Percentiles rank a stretch among this genome's conserved stretches.
Evolutionary conservation across 345 rosid species (phyloP).

Genomic region (Eucalyptus pauciflora): DNA sequence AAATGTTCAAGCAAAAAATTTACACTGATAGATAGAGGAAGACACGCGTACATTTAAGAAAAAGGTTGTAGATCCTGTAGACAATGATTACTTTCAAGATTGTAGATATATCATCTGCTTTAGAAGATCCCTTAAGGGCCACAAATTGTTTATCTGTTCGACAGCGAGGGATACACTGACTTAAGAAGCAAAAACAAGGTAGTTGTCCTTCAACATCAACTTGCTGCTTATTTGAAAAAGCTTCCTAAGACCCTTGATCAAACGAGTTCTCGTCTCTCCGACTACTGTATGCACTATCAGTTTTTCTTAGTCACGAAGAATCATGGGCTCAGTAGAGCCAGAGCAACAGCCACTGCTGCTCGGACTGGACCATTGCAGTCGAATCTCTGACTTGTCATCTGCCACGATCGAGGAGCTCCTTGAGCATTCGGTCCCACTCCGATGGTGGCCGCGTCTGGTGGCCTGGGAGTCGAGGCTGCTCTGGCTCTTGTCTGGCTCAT

Average conservation of each 20-base stretch:
- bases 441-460: conserved; percentile 63
- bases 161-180: too few species aligned
- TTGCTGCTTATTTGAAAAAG: background rate
- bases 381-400: conserved; percentile 38
- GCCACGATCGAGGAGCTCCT: conserved; percentile 51
- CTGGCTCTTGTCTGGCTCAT: conserved; percentile 66
- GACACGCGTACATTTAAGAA: background rate
- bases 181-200: background rate
- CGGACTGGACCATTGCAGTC: conserved; percentile 28
- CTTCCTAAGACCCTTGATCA: background rate
- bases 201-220: background rate
- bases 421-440: conserved; percentile 10
- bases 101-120: background rate
- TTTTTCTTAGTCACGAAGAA: background rate
- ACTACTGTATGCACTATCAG: background rate
- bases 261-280: background rate
- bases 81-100: background rate
- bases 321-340: conserved; percentile 5
- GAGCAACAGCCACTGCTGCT: conserved; percentile 29
- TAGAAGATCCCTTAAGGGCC: background rate
- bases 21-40: background rate
- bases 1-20: background rate
- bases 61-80: background rate
- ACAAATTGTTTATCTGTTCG: background rate
- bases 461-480: conserved; percentile 78